Base-by-base conservation (phyloP, 179 eudicot genomes). In the Nepenthes alata region DNA sequence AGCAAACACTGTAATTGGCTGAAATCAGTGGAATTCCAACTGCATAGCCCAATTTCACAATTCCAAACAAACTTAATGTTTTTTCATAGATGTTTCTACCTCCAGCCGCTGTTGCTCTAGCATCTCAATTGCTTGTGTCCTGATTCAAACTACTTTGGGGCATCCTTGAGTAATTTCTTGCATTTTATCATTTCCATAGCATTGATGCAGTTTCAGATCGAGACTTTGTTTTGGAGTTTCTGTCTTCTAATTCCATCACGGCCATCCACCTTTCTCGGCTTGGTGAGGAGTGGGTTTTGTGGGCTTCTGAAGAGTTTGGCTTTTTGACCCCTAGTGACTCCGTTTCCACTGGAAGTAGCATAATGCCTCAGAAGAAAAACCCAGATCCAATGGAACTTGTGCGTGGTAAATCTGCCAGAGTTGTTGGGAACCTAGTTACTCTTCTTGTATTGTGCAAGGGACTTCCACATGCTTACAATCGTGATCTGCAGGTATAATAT, bases 321-420 rank as follows among this genome's bases (percentile, higher is more conserved):
- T 94, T 94, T 75, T 44, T 94, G 37, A 90, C 74, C 55, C 99
- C 99, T 11, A 87, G 87, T 69, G 99, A 94, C 61, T 68, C 95
- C 12, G 99, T 94, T 70, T 94, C 99, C 61, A 90, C 99, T 39
- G 99, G 99, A 59, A 94, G 99, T 80, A 94, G 99, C 73, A 94
- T 94, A 73, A 94, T 94, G 99, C 99, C 99, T 47, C 99, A 94
- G 74, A 94, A 94, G 78, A 94, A 94, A 75, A 94, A 94, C 70
- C 99, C 99, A 53, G 99, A 94, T 72, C 97, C 97, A 34, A 94
- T 94, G 99, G 99, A 94, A 75, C 99, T 94, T 64, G 99, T 94
- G 61, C 99, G 99, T 55, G 99, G 99, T 36, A 94, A 94, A 76
- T 90, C 97, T 58, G 97, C 89, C 62, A 77, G 97, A 70, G 82